Evolutionary conservation across 2,329 filamentous ascomycete genomes (phyloP).

Genomic region (Cadophora gregata): DNA sequence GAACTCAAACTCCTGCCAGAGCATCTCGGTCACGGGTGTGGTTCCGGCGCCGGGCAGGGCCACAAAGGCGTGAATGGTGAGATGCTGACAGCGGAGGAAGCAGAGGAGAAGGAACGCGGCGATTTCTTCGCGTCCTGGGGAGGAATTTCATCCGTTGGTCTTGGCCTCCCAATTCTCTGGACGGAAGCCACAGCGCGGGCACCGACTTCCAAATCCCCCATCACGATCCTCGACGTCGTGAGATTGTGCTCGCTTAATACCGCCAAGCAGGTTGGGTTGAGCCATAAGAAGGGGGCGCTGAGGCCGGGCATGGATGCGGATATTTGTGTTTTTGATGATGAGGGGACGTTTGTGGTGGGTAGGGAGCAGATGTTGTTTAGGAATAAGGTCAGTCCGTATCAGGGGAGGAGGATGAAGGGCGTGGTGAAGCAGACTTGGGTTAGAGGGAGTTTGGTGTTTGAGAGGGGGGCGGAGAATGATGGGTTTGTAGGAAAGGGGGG

Average conservation of each 20-base stretch:
- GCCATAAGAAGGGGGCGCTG: slow-evolving; percentile 81
- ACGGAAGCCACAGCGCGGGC: slow-evolving; percentile 53
- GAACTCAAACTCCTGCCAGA: slow-evolving; percentile 86
- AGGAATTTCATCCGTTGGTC: slow-evolving; percentile 90
- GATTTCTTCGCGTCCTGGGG: slow-evolving; percentile 98
- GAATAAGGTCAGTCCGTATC: slow-evolving; percentile 46
- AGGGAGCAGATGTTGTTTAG: slow-evolving; percentile 79
- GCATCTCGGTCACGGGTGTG: slow-evolving; percentile 52
- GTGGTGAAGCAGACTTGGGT: slow-evolving; percentile 45
- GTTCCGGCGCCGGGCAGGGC: slow-evolving; percentile 32
- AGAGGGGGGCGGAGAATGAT: slow-evolving; percentile 35
- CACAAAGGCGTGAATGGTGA: slow-evolving; percentile 39
- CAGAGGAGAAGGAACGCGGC: slow-evolving; percentile 57
- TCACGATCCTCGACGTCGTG: slow-evolving; percentile 75
- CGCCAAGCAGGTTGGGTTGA: slow-evolving; percentile 84
- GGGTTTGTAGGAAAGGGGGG: slow-evolving; percentile 55
- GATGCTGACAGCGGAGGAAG: slow-evolving; percentile 42
- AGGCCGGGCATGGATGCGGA: slow-evolving; percentile 86
- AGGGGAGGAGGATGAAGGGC: slow-evolving; percentile 70
- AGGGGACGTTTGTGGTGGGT: slow-evolving; percentile 75
- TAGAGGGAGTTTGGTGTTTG: slow-evolving; percentile 42
- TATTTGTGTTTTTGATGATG: slow-evolving; percentile 89
- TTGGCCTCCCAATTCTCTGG: slow-evolving; percentile 87
- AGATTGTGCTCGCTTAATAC: slow-evolving; percentile 87
- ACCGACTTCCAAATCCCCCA: slow-evolving; percentile 27